Percentiles rank a stretch among this genome's conserved stretches.
Conservation (phyloP, 2,329 filamentous ascomycete genomes). For the Didymosphaeria variabile region DNA sequence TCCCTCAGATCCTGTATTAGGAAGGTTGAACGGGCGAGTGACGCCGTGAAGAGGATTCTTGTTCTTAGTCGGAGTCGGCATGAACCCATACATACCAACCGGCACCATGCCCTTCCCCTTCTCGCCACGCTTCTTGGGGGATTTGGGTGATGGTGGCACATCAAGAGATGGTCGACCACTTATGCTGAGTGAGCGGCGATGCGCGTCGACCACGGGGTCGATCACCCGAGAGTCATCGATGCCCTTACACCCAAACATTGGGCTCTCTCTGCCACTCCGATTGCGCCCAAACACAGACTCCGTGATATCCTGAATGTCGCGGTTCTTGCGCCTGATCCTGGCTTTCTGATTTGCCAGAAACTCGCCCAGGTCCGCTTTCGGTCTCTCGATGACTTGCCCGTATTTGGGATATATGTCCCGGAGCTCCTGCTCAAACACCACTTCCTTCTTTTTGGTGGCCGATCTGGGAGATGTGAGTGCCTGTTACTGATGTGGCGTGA, state of each 20-base stretch:
- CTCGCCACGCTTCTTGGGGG: not conserved
- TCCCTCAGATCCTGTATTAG: not conserved
- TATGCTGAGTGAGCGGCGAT: conserved; percentile 2
- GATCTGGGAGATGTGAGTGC: not conserved
- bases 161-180: conserved; percentile 1
- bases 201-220: not conserved
- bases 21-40: conserved; percentile 19
- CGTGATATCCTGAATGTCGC: conserved; percentile 17
- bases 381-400: conserved; percentile 42
- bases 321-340: conserved; percentile 28
- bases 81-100: conserved; percentile 16
- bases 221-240: conserved; percentile 1
- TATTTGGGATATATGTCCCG: conserved; percentile 41
- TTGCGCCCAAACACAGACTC: conserved; percentile 19
- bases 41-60: conserved; percentile 35
- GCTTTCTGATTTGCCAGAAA: conserved; percentile 38
- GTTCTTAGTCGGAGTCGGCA: not conserved
- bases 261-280: conserved; percentile 18
- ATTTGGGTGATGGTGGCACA: not conserved
- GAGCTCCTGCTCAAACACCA: conserved; percentile 39
- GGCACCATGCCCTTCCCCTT: conserved; percentile 8
- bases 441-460: conserved; percentile 33
- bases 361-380: conserved; percentile 34
- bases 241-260: conserved; percentile 29
- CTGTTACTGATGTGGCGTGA: not conserved